Evolutionary conservation across 169 alveolate genomes (phyloP), one percentile per base, ranked within the genome.

Genomic region (Cryptosporidium parvum): DNA sequence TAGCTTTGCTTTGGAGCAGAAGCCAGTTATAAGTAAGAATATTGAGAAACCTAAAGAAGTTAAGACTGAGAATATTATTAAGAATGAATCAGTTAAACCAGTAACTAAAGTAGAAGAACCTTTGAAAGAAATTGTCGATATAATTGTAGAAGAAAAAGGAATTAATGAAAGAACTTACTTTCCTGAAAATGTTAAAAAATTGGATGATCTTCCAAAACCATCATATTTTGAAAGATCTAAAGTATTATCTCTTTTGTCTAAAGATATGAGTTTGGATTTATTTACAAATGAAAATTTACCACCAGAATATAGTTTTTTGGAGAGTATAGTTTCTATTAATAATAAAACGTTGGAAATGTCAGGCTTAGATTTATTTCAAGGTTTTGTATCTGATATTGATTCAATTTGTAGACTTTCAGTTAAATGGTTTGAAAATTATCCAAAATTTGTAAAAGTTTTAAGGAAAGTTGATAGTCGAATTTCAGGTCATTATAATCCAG

Each of bases 401-500:
- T 58, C 73, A 29, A 42, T 65, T 10, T 80, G 89, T 48, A 80
- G 89, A 26, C 14, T 80, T 12, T 59, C 89, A 37, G 23, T 44
- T n/a, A 35, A 65, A 65, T 80, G 89, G 89, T 59, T 80, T 48
- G 68, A 59, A 51, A 80, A 65, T 21, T 80, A 62, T 62, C 89
- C 89, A 51, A 65, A n/a, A n/a, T 80, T 59, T 80, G 56, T 80
- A 12, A 16, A 80, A 29, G 59, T 59, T 18, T 59, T 80, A 75
- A 65, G 68, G 59, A n/a, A 14, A 10, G n/a, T 39, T 21, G 72
- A 65, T 12, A 4, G 33, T 5, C 23, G n/a, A 52, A 65, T 31
- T 33, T 56, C 37, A 16, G 67, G 67, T 5, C 4, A 56, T 8
- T 56, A 73, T 33, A 23, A 26, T 10, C 69, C 39, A 44, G 31